Base-by-base conservation (phyloP, 202 grass and related monocot genomes). In the Setaria viridis region DNA sequence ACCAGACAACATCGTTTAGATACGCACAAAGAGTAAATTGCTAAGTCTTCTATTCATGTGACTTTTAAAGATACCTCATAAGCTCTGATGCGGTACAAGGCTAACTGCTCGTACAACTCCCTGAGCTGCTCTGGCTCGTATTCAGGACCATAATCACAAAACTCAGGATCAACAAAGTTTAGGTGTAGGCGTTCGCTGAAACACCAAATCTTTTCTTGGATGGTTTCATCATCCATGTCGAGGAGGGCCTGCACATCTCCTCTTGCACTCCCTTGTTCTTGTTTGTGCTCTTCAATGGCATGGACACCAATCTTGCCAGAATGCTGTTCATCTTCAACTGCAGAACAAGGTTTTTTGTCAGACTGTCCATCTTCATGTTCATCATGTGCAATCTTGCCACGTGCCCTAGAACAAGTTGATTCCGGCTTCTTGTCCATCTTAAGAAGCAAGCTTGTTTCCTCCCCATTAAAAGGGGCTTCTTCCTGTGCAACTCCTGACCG, bases 21-120 rank as follows among this genome's bases (percentile, higher is more conserved):
- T 25, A 25, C 25, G 25, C 25, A 25, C 25, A 25, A 25, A 25
- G 25, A 25, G 25, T 25, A 25, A 25, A 25, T 25, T 25, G 25
- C 25, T 25, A 25, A 25, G 25, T 25, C 25, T 25, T 25, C 25
- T 25, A 25, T 25, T 25, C 48, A 34, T 64, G 11, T 49, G 45
- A 53, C 54, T 47, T 32, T 72, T 33, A 74, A 15, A 15, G 65
- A 67, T 69, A 69, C 66, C 66, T 69, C 66, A 69, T 69, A 43
- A 11, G 66, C 66, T 69, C 39, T 69, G 66, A 69, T 69, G 39
- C 66, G 39, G 39, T 45, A 69, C 66, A 69, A 43, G 66, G 66
- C 66, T 45, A 11, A 39, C 66, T 43, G 39, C 9, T 67, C 63
- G 0, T 29, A 7, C 62, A 39, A 54, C 47, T 80, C 6, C 7